Evolutionary conservation across 805 yeast species (phyloP), one percentile per base, ranked within the genome.

Genomic region (Nakazawaea siamensis): DNA sequence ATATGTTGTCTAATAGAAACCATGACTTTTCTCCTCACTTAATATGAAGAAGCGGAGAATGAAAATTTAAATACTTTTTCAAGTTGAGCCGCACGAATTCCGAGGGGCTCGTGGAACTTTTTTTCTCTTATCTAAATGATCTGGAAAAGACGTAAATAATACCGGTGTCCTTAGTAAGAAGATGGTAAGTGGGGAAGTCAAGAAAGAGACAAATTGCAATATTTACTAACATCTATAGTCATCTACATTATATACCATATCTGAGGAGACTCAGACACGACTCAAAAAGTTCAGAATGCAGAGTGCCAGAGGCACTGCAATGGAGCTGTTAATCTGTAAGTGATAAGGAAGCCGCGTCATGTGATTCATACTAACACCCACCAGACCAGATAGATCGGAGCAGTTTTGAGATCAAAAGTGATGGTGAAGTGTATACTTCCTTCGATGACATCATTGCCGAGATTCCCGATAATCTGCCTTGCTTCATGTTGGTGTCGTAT

Each of bases 391-490:
- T 81, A 31, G 86, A 77, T 44, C 68, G 68, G 44, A 54, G 53
- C 11, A 47, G 72, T 1, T 73, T 73, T 44, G 76, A 70, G 35
- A 65, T 80, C 27, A 60, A 57, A 39, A 52, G 58, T 13, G 76
- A 75, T 38, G 66, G 64, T 20, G 69, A 68, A n/a, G 63, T 66
- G 12, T 54, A 76, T 10, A 58, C 58, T 13, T 55, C 69, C 4
- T 52, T 82, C 7, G 82, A 71, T 28, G 86, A 77, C 27, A 64
- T 87, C 28, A 64, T 66, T 5, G 95, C 85, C 35, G 84, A 76
- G 39, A 57, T 87, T 30, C 95, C 96, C 0, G 94, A 82, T 43
- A 85, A 77, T 48, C 57, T 78, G 10, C 95, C 96, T 11, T 60
- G 95, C 40, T 87, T 67, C 50, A 60, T 87, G 5, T 65, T 86